phyloP scores from a whole-genome alignment of 176 grass and related monocot genomes.

The Alopecurus myosuroides region DNA sequence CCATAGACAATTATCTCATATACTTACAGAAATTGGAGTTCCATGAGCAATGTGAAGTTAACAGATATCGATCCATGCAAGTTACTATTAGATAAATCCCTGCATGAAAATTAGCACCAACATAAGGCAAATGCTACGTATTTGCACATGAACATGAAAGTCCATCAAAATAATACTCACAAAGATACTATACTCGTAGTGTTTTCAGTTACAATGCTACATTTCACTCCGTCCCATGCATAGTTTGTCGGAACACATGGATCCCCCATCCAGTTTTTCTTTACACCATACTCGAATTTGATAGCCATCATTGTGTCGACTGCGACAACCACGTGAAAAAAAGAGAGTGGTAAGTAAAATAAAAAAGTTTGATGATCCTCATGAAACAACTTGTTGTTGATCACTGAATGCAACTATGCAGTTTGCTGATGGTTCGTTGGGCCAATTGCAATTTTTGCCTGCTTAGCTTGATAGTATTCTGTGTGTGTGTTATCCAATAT shows the following conservation, averaged over 20 bases:
- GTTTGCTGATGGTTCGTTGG: background rate
- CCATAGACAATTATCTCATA: background rate
- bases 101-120: background rate
- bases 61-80: background rate
- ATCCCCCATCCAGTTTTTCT: constrained; percentile 63
- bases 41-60: background rate
- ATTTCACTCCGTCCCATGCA: constrained; percentile 44
- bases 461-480: too few species aligned
- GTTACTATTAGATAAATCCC: background rate
- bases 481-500: too few species aligned
- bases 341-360: background rate
- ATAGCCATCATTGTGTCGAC: constrained; percentile 42
- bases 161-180: constrained; percentile 11
- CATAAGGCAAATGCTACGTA: background rate
- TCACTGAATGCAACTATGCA: too few species aligned
- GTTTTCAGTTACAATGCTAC: background rate
- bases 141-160: background rate
- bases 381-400: too few species aligned
- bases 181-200: constrained; percentile 24
- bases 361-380: background rate
- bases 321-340: background rate
- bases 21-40: constrained; percentile 39
- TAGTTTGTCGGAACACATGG: constrained; percentile 32
- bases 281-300: constrained; percentile 33
- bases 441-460: background rate